phyloP scores from a whole-genome alignment of 2,329 filamentous ascomycete species.

The Emmonsiellopsis sp. region DNA sequence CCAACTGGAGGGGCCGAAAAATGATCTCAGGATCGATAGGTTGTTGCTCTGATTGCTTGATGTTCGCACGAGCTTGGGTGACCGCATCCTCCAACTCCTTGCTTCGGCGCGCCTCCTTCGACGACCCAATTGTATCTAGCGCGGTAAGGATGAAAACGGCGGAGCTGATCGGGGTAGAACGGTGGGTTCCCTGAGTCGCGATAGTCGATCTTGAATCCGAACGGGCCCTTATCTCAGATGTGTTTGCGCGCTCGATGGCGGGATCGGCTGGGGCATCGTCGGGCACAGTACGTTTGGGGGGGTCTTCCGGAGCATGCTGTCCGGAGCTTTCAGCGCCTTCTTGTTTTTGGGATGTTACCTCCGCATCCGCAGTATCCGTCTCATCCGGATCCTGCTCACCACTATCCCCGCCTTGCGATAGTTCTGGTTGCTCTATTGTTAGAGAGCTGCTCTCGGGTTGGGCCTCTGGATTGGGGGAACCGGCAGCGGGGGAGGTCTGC shows the following conservation, averaged over 20 bases:
- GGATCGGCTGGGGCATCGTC: not conserved
- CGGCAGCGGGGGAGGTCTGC: not conserved
- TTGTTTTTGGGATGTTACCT: not conserved
- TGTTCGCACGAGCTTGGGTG: constrained; percentile 70
- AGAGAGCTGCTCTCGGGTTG: not conserved
- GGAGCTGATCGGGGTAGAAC: constrained; percentile 69
- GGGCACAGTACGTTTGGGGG: not conserved
- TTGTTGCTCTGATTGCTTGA: constrained; percentile 73
- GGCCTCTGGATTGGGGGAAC: not conserved
- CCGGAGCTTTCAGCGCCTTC: not conserved
- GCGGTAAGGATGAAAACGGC: constrained; percentile 93
- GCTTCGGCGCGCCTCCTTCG: constrained; percentile 81
- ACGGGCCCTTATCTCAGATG: constrained; percentile 21
- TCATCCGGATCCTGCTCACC: not conserved
- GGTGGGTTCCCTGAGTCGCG: constrained; percentile 40
- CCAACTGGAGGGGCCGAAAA: constrained; percentile 82
- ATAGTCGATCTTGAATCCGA: constrained; percentile 55
- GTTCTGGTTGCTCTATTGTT: not conserved
- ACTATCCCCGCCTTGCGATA: not conserved
- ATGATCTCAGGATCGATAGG: constrained; percentile 84
- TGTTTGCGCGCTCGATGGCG: not conserved
- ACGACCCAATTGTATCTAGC: constrained; percentile 80
- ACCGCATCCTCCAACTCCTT: constrained; percentile 76
- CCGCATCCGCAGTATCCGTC: not conserved
- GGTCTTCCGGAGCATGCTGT: not conserved